Evolutionary conservation across 2,329 filamentous ascomycete species (phyloP), one percentile per base, ranked within the genome.

Genomic region (Davidsoniella virescens): DNA sequence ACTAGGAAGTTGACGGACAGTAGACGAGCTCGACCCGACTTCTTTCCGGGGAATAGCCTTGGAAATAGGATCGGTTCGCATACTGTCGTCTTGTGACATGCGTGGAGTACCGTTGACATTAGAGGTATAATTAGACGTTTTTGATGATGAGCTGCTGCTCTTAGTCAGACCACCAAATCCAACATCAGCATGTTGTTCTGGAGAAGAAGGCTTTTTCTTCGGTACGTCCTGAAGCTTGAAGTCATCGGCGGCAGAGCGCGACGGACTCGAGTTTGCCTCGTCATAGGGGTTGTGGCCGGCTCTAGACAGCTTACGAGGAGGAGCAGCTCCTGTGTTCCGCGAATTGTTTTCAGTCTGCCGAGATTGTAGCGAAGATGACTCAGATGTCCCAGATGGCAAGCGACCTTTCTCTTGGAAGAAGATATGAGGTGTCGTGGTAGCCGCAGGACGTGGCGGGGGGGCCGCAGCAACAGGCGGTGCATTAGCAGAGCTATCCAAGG

Each of bases 341-440:
- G 51, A 37, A 18, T 23, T 47, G 26, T 49, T 49, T 5, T 49
- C 47, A 44, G 42, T 16, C 10, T 26, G 50, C 38, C 48, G 50
- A 23, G 50, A 48, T 25, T 36, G 12, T 9, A 45, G 36, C 12
- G 49, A 37, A 9, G 47, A 49, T n/a, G 51, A 43, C 26, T 53
- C 52, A 16, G 47, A 53, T 14, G 48, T 33, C 2, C 18, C 29
- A 5, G 52, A 53, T 4, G 72, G 65, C 54, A 78, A 72, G 42
- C 84, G 76, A 2, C 78, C 77, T 64, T 88, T 92, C 59, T 94
- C 86, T 62, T 94, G 87, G 61, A 87, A 93, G 18, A 87, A 84
- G 58, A 94, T 94, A 59, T 94, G 87, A n/a, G 87, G 86, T 14
- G 85, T 87, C 62, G 50, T 69, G 67, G 1, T 72, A 73, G 47